phyloP scores from a whole-genome alignment of 805 yeast species.

The Wickerhamiella slavikovae region DNA sequence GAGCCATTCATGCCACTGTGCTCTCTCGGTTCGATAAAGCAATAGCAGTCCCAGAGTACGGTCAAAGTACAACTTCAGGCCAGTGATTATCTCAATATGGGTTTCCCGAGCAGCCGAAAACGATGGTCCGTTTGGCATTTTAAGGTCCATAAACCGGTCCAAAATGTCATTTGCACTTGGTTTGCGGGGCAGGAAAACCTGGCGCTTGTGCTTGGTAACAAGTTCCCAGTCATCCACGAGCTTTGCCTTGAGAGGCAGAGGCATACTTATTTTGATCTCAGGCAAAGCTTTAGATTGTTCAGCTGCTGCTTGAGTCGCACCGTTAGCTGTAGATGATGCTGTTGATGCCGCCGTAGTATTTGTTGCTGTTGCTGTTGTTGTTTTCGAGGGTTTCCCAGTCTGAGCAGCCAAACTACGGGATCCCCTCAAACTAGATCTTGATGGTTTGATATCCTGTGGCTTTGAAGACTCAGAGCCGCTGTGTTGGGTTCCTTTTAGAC shows the following conservation, averaged over 20 bases:
- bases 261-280: constrained; percentile 38
- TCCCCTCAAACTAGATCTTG: no score
- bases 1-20: constrained; percentile 39
- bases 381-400: not conserved
- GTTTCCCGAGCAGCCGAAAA: constrained; percentile 26
- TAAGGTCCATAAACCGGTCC: constrained; percentile 24
- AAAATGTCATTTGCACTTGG: constrained; percentile 35
- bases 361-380: not conserved
- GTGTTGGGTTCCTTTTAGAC: not conserved
- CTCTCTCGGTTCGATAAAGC: constrained; percentile 57
- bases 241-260: constrained; percentile 43
- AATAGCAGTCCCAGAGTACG: constrained; percentile 46
- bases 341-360: constrained; percentile 4
- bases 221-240: constrained; percentile 89
- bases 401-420: not conserved
- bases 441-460: no score
- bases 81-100: constrained; percentile 45
- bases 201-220: constrained; percentile 58
- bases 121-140: constrained; percentile 4
- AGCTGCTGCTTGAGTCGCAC: constrained; percentile 15
- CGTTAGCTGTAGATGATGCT: constrained; percentile 4
- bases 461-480: not conserved
- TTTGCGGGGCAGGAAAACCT: constrained; percentile 43
- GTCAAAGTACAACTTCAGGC: constrained; percentile 56
- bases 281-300: constrained; percentile 19